phyloP scores from a whole-genome alignment of 2,329 filamentous ascomycete species.

The Truncatella angustata region DNA sequence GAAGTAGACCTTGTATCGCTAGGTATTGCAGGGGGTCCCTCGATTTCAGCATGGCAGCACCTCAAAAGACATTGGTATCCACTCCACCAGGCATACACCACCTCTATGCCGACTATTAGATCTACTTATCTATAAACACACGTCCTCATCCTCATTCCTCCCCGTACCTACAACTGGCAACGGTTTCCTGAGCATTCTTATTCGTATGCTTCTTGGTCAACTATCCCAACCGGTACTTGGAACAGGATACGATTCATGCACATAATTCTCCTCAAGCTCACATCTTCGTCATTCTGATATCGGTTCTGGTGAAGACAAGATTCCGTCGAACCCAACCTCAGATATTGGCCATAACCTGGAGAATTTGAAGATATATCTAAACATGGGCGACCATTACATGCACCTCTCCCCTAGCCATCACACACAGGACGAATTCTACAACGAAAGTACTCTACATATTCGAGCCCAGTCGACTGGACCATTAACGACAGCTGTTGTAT shows the following conservation, averaged over 20 bases:
- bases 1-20: conserved; percentile 4
- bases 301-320: conserved; percentile 14
- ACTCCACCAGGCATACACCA: conserved; percentile 10
- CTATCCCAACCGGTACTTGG: conserved; percentile 3
- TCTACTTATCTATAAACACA: conserved; percentile 23
- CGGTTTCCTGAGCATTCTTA: conserved; percentile 6
- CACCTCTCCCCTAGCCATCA: conserved; percentile 17
- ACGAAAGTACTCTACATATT: conserved; percentile 18
- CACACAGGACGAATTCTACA: conserved; percentile 20
- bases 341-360: conserved; percentile 14
- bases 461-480: conserved; percentile 18
- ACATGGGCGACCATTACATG: conserved; percentile 26
- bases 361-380: conserved; percentile 12
- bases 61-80: conserved; percentile 12
- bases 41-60: conserved; percentile 5
- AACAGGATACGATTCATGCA: conserved; percentile 17
- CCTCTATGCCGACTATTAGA: conserved; percentile 11
- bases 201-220: conserved; percentile 8
- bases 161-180: conserved; percentile 14
- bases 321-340: conserved; percentile 12
- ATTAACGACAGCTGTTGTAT: conserved; percentile 23
- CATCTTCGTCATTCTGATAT: conserved; percentile 9
- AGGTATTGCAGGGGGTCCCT: conserved; percentile 1
- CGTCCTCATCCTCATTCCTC: conserved; percentile 17
- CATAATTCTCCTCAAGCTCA: conserved; percentile 22